These are phyloP conservation scores for Saxophila tyrrhenica DNA, from an alignment of 495 filamentous ascomycete species.

Conservation along the genomic window DNA sequence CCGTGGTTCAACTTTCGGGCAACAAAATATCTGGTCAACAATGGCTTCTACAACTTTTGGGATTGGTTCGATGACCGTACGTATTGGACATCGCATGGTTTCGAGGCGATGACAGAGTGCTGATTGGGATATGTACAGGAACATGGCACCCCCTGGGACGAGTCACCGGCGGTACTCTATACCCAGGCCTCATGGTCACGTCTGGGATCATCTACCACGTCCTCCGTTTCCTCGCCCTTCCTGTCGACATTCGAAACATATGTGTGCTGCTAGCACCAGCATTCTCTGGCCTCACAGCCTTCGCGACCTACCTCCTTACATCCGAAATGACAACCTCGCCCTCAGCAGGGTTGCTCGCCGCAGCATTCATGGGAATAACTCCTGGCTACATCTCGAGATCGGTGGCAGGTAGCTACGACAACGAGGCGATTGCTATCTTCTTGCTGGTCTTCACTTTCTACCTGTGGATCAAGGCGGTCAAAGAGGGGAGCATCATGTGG, in stretches of 20 bases:
- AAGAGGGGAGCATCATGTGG: slow-evolving; percentile 92
- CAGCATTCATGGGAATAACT: slow-evolving; percentile 92
- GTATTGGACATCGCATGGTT: slow-evolving; percentile 19
- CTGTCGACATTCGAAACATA: slow-evolving; percentile 97
- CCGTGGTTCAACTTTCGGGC: slow-evolving; percentile 99
- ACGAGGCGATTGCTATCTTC: slow-evolving; percentile 99
- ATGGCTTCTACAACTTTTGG: slow-evolving; percentile 99
- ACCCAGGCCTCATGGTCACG: slow-evolving; percentile 98
- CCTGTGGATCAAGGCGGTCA: slow-evolving; percentile 97
- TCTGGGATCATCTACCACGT: slow-evolving; percentile 94
- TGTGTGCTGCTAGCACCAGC: slow-evolving; percentile 93
- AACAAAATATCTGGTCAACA: slow-evolving; percentile 89
- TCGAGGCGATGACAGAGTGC: not conserved
- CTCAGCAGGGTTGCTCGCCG: slow-evolving; percentile 88
- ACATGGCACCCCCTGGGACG: slow-evolving; percentile 99
- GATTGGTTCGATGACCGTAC: slow-evolving; percentile 99
- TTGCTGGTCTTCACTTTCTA: slow-evolving; percentile 97
- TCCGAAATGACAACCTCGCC: slow-evolving; percentile 89
- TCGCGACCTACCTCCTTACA: slow-evolving; percentile 90
- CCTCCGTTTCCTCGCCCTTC: slow-evolving; percentile 80
- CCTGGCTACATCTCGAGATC: slow-evolving; percentile 97
- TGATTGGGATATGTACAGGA: slow-evolving; percentile 38
- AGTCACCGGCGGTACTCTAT: slow-evolving; percentile 96
- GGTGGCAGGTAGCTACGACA: slow-evolving; percentile 98
- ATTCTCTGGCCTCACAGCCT: slow-evolving; percentile 90